phyloP scores from a whole-genome alignment of 441 rosid species.

The Adansonia grandidieri region DNA sequence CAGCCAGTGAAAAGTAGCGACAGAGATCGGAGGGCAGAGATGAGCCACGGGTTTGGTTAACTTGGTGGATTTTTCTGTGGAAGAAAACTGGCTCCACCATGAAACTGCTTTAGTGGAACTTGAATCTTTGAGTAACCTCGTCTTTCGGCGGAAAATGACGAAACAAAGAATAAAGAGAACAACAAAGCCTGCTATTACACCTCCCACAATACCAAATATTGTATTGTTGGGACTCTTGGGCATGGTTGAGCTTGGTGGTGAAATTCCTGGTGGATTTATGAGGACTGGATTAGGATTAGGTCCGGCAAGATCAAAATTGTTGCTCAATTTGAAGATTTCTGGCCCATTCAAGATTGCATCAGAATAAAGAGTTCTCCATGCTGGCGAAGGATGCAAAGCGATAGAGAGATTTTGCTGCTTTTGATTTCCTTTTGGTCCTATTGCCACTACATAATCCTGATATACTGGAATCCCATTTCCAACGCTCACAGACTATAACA shows the following conservation, averaged over 20 bases:
- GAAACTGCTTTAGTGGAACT: constrained; percentile 11
- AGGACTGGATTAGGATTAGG: constrained; percentile 35
- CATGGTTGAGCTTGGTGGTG: background rate
- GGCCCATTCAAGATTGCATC: constrained; percentile 56
- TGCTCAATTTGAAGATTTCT: constrained; percentile 51
- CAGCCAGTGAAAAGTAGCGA: constrained; percentile 48
- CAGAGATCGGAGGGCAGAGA: constrained; percentile 52
- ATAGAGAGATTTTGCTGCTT: constrained; percentile 28
- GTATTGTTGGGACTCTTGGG: background rate
- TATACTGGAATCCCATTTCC: constrained; percentile 38
- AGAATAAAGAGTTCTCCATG: rapidly evolving
- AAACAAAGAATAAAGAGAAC: constrained; percentile 27
- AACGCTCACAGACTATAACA: constrained; percentile 33
- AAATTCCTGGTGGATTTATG: background rate
- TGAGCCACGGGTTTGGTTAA: constrained; percentile 29
- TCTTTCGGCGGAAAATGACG: constrained; percentile 32
- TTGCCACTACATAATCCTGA: constrained; percentile 28
- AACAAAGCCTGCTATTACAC: constrained; percentile 26
- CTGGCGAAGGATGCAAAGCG: constrained; percentile 27
- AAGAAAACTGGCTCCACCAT: background rate
- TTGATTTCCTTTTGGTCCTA: background rate
- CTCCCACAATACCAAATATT: constrained; percentile 26
- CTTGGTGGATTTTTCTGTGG: constrained; percentile 24
- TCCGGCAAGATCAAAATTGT: constrained; percentile 32
- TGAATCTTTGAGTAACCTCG: constrained; percentile 25